Evolutionary conservation across 805 yeast species (phyloP), one percentile per base, ranked within the genome.

Genomic region (Yarrowia porcina): DNA sequence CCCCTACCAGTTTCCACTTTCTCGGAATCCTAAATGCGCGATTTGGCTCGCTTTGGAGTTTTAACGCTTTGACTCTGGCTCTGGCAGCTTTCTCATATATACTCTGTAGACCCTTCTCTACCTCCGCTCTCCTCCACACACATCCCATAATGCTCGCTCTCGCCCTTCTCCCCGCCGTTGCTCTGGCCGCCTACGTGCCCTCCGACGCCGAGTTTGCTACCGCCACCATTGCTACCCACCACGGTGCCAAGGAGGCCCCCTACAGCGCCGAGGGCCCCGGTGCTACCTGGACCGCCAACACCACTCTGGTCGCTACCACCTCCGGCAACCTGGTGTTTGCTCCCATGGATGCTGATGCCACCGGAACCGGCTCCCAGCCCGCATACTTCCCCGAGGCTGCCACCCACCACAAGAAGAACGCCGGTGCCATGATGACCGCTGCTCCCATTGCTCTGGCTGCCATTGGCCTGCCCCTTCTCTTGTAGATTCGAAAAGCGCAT

Each of bases 331-430:
- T 52, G 3, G 44, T 52, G n/a, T 35, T 36, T 25, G 25, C 20
- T 15, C 17, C 33, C 25, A 21, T 21, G 32, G 44, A 52, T 33
- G 44, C 59, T 25, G 59, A 35, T 17, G 59, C 59, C 25, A 52
- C 59, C n/a, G 59, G 44, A 35, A 35, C 59, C 32, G 44, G 25
- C 25, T 52, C 59, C 9, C 32, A 17, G 32, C 33, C 59, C 44
- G 59, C 59, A 35, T 52, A 35, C 59, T 52, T 52, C 44, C 59
- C 59, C 33, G 27, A 52, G 44, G 59, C 59, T n/a, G 56, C 56
- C 56, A 33, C 54, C 18, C 54, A 47, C 54, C 54, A 49, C 39
- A 49, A 49, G 56, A 32, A 49, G 44, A 35, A 52, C 59, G 59
- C 18, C 3, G 59, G 59, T 10, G 59, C 33, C 32, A 25, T 35